Evolutionary conservation across 345 rosid species (phyloP), one percentile per base, ranked within the genome.

Genomic region (Eutrema yunnanense): DNA sequence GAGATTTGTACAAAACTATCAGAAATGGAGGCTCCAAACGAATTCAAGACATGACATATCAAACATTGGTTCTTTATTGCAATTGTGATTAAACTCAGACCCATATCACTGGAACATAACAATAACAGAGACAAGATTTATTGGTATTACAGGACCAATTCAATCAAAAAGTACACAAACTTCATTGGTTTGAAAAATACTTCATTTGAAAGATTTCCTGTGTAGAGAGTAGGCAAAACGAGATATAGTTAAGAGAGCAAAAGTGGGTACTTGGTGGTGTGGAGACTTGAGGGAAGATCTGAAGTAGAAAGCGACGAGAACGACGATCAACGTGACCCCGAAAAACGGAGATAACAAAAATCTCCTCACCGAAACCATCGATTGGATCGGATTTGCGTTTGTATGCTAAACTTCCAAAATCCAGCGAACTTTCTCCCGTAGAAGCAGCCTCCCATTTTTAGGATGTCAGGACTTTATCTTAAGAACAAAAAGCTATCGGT

Each of bases 251-350:
- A 6, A 47, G 29, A 46, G 38, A 65, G 58, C 41, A 63, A 33
- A 53, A 71, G 62, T 37, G 71, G 36, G 46, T 60, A 84, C 88
- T 87, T 85, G 83, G 16, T 65, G 67, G 44, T 82, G 72, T 50
- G 67, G 63, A 57, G 71, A 42, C 52, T 79, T 81, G 66, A 74
- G 64, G 32, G 81, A 71, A 73, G 72, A 82, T 79, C 81, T 86
- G 67, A 79, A 43, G 63, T 78, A 55, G 54, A 88, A 34, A 22
- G 95, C 89, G 5, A 83, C 22, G 38, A 88, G 48, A 73, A 85
- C 59, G 22, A 80, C 84, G 26, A 82, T 67, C 56, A 81, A 53
- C 16, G 94, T 70, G 27, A 85, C 51, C 22, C 78, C 85, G 0
- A 80, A 42, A 33, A 74, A 66, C n/a, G 87, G 82, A 71, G 88